These are phyloP conservation scores for Starmerella floris DNA, from an alignment of 805 yeast species.

Conservation along the genomic window DNA sequence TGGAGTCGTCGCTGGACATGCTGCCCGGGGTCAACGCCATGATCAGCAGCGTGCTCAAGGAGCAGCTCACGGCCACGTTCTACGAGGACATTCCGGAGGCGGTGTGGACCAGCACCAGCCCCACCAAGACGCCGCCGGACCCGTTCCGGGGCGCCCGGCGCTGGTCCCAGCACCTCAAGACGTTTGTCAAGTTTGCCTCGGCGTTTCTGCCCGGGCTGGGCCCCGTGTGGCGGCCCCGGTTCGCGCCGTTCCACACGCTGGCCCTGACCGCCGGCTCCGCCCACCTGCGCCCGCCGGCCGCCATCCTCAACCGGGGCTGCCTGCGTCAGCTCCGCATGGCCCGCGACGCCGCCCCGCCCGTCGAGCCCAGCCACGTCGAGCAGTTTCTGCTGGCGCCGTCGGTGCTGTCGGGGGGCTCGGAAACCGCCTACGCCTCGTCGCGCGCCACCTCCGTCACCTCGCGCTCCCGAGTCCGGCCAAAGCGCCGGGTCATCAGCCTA, in stretches of 20 bases:
- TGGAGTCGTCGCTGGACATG: conserved; percentile 24
- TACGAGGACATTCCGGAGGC: conserved; percentile 28
- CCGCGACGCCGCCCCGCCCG: not conserved
- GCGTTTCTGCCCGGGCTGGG: conserved; percentile 2
- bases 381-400: not conserved
- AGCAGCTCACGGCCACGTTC: conserved; percentile 23
- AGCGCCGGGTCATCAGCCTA: conserved; percentile 15
- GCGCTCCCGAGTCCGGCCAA: conserved; percentile 1
- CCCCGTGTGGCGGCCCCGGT: conserved; percentile 1
- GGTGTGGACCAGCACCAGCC: conserved; percentile 23
- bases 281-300: conserved; percentile 8
- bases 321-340: not conserved
- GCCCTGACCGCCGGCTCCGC: conserved; percentile 8
- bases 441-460: not conserved
- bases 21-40: conserved; percentile 24
- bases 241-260: conserved; percentile 13
- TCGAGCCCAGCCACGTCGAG: not conserved
- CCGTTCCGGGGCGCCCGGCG: conserved; percentile 21
- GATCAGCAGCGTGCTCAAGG: conserved; percentile 19
- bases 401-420: not conserved
- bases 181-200: conserved; percentile 6
- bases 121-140: conserved; percentile 17
- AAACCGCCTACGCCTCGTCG: not conserved
- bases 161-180: conserved; percentile 17
- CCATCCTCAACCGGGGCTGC: conserved; percentile 9